A percentile compares a stretch with the other conserved stretches of the same genome.
These are phyloP conservation scores for Hypericum androsaemum DNA, from an alignment of 345 rosid genomes.

Conservation along the genomic window DNA sequence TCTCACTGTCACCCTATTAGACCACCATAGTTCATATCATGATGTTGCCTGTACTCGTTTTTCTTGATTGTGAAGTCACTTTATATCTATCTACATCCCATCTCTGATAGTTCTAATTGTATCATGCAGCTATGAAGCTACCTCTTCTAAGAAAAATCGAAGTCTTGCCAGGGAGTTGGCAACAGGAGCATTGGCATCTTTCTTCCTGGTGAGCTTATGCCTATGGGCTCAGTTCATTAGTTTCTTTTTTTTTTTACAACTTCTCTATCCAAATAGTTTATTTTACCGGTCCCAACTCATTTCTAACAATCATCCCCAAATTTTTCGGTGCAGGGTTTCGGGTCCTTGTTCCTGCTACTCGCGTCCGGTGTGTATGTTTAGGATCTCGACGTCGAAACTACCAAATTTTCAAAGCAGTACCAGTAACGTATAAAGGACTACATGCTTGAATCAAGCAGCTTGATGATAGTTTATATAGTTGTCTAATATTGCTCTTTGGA, in stretches of 20 bases:
- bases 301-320: not conserved
- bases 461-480: too few species aligned
- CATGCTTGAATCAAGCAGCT: constrained; percentile 1
- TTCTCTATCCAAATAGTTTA: not conserved
- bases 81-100: not conserved
- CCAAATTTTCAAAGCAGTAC: constrained; percentile 13
- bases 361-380: constrained; percentile 82
- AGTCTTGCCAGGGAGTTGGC: constrained; percentile 63
- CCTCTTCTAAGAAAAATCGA: constrained; percentile 64
- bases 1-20: too few species aligned
- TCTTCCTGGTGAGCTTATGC: constrained; percentile 61
- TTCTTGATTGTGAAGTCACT: not conserved
- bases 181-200: constrained; percentile 65
- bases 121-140: constrained; percentile 68
- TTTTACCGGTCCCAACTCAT: not conserved
- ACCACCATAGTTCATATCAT: too few species aligned
- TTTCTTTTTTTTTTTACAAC: not conserved
- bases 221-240: too few species aligned
- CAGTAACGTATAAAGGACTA: constrained; percentile 5
- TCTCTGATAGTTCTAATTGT: not conserved
- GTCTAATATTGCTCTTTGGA: too few species aligned
- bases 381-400: constrained; percentile 11
- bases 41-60: not conserved
- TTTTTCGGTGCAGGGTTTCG: constrained; percentile 67
- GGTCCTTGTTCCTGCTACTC: constrained; percentile 82